Conservation (phyloP, 495 filamentous ascomycete species). For the Haplographium delicatum region DNA sequence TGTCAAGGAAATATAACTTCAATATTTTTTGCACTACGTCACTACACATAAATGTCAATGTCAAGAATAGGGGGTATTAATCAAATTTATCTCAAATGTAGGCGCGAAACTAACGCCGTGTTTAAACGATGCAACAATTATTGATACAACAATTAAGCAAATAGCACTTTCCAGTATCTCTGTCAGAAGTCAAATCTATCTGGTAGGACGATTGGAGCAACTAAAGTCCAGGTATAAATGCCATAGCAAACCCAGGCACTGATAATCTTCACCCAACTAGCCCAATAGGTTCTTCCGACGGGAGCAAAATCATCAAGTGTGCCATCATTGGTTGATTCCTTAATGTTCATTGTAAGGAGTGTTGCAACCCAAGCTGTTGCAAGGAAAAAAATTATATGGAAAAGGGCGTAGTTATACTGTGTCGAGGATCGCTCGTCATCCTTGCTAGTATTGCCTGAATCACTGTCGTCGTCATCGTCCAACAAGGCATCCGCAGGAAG, state of each 20-base stretch:
- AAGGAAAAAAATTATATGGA: constrained; percentile 97
- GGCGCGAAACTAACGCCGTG: too few relatives aligned
- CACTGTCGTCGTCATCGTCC: constrained; percentile 61
- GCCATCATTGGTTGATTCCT: constrained; percentile 46
- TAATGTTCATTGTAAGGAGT: constrained; percentile 77
- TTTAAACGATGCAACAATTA: constrained; percentile 7
- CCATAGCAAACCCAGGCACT: constrained; percentile 96
- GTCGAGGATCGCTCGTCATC: constrained; percentile 88
- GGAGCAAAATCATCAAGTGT: constrained; percentile 66
- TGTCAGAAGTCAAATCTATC: constrained; percentile 40
- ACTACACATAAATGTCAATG: too few relatives aligned
- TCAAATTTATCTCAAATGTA: too few relatives aligned
- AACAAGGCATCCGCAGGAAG: constrained; percentile 87
- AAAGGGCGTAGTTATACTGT: constrained; percentile 93
- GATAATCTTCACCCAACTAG: constrained; percentile 98
- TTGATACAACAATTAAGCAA: constrained; percentile 1
- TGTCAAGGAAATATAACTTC: too few relatives aligned
- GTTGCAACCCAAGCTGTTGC: constrained; percentile 95
- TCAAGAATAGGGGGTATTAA: too few relatives aligned
- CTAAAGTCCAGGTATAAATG: constrained; percentile 88
- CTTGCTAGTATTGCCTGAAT: constrained; percentile 49
- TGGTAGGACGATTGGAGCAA: constrained; percentile 80
- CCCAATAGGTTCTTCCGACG: constrained; percentile 93
- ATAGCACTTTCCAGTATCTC: background rate
- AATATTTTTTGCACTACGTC: too few relatives aligned